phyloP scores from a whole-genome alignment of 768 basidiomycete genomes.

The Boletus vermiculosoides region DNA sequence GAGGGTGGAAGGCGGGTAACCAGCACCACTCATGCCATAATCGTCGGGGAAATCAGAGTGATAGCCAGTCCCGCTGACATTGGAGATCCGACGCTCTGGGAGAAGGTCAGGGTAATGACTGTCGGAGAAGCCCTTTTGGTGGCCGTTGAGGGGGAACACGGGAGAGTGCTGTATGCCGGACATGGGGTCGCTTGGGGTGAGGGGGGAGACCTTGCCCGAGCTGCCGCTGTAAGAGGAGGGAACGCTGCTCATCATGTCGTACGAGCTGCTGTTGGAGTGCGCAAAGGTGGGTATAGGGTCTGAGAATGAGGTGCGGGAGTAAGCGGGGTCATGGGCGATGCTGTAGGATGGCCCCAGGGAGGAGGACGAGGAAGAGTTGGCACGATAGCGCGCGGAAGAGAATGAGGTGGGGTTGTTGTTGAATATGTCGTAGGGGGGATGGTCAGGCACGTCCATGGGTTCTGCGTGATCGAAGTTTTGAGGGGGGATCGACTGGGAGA shows the following conservation, averaged over 20 bases:
- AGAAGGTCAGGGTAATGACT: constrained; percentile 57
- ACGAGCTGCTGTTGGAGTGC: constrained; percentile 50
- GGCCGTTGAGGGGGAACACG: constrained; percentile 44
- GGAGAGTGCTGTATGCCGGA: constrained; percentile 54
- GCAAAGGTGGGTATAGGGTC: constrained; percentile 62
- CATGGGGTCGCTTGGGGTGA: constrained; percentile 67
- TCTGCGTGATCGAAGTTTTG: constrained; percentile 53
- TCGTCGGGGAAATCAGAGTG: constrained; percentile 64
- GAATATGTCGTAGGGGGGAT: constrained; percentile 65
- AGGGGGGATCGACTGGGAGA: constrained; percentile 34
- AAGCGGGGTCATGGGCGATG: constrained; percentile 56
- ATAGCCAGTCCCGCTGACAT: constrained; percentile 45
- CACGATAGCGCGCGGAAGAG: constrained; percentile 61
- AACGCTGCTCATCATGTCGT: constrained; percentile 63
- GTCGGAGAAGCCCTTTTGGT: constrained; percentile 57
- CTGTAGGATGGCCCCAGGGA: constrained; percentile 58
- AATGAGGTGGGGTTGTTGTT: constrained; percentile 47
- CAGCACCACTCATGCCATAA: constrained; percentile 50
- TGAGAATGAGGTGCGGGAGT: constrained; percentile 55
- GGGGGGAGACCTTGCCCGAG: constrained; percentile 74
- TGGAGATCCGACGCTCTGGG: constrained; percentile 57
- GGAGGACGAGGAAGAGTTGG: constrained; percentile 70
- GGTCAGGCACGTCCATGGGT: constrained; percentile 54
- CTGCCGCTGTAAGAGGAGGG: constrained; percentile 56
- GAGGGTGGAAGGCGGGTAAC: constrained; percentile 49